Conservation (phyloP, 441 rosid genomes). For the Aleurites moluccanus region DNA sequence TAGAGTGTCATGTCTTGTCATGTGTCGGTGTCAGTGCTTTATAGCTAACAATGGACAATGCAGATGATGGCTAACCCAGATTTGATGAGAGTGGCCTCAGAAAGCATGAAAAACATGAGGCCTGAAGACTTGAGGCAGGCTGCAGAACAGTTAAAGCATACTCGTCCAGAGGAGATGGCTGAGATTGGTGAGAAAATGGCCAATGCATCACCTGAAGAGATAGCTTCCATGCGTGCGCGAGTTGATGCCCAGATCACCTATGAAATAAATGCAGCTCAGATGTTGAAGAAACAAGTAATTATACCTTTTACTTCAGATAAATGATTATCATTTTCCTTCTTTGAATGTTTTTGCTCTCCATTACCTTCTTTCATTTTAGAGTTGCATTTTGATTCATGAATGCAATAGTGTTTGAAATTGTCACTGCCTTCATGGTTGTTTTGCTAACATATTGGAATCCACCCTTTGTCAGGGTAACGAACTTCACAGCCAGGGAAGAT, state of each 20-base stretch:
- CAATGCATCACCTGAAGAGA: slow-evolving; percentile 79
- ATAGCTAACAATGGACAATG: slow-evolving; percentile 10
- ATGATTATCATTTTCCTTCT: background rate
- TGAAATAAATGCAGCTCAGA: slow-evolving; percentile 72
- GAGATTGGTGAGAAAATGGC: slow-evolving; percentile 90
- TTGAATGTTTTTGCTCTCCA: background rate
- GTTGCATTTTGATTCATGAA: background rate
- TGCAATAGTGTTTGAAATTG: background rate
- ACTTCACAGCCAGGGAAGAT: slow-evolving; percentile 78
- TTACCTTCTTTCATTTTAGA: background rate
- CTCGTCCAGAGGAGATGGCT: slow-evolving; percentile 80
- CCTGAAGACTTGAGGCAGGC: slow-evolving; percentile 86
- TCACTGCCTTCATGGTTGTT: background rate
- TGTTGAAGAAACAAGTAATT: slow-evolving; percentile 74
- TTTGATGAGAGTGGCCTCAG: slow-evolving; percentile 89
- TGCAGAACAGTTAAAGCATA: slow-evolving; percentile 80
- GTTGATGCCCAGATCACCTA: slow-evolving; percentile 74
- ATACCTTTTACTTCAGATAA: background rate
- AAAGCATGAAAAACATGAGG: slow-evolving; percentile 87
- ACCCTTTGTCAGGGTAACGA: slow-evolving; percentile 67
- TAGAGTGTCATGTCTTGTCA: no score
- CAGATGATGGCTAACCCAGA: slow-evolving; percentile 98
- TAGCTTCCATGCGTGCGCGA: slow-evolving; percentile 72
- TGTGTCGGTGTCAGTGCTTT: no score
- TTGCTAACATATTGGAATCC: slow-evolving; percentile 8